Conservation (phyloP, 2,329 filamentous ascomycete genomes). For the Microdochium paspali region DNA sequence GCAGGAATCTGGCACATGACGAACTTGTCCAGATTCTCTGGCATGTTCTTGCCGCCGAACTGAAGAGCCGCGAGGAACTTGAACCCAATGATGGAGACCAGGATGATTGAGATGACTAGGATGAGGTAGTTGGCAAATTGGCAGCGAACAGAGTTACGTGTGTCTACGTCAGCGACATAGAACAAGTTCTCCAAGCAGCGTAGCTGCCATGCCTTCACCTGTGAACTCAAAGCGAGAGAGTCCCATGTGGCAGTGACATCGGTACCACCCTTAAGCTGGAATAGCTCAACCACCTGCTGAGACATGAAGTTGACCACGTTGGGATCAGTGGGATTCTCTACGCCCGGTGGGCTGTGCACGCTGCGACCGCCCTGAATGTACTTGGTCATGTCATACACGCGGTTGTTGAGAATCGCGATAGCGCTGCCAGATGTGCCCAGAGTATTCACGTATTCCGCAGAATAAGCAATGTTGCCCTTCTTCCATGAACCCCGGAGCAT, state of each 20-base stretch:
- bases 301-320: conserved; percentile 75
- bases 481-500: conserved; percentile 69
- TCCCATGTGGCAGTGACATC: conserved; percentile 84
- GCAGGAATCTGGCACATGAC: conserved; percentile 96
- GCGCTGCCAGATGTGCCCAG: conserved; percentile 53
- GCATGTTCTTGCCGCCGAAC: conserved; percentile 82
- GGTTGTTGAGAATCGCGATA: conserved; percentile 69
- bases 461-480: conserved; percentile 83
- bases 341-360: conserved; percentile 45
- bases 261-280: conserved; percentile 63
- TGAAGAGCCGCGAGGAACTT: conserved; percentile 96
- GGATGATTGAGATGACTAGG: conserved; percentile 70
- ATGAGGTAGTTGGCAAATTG: conserved; percentile 85
- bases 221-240: conserved; percentile 48
- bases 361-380: conserved; percentile 71
- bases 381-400: conserved; percentile 82
- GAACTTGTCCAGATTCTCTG: conserved; percentile 97
- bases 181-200: conserved; percentile 89
- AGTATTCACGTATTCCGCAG: conserved; percentile 63
- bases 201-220: conserved; percentile 58
- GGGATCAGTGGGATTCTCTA: conserved; percentile 29
- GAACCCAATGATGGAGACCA: conserved; percentile 78
- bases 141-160: conserved; percentile 76
- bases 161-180: conserved; percentile 87
- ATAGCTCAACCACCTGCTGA: conserved; percentile 61